Conservation (phyloP, 768 basidiomycete species). For the Daedaleopsis nitida region DNA sequence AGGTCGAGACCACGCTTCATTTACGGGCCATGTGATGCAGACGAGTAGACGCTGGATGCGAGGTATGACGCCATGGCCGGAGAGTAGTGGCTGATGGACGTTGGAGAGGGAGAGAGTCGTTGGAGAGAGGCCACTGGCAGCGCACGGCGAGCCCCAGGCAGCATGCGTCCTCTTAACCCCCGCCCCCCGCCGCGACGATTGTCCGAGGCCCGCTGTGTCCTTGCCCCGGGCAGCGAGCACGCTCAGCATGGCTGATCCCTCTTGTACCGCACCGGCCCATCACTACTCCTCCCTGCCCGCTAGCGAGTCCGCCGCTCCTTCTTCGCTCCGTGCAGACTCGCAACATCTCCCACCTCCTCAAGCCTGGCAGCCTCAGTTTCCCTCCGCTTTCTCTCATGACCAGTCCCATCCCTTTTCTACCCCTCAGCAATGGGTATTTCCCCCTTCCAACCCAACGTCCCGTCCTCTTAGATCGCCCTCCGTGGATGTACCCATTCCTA, state of each 20-base stretch:
- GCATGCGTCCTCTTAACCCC: too few species aligned
- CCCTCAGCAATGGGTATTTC: neutral
- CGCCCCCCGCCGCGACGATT: too few species aligned
- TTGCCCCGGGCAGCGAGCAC: too few species aligned
- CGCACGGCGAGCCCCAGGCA: too few species aligned
- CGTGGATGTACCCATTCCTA: conserved; percentile 4
- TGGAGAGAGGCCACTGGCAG: too few species aligned
- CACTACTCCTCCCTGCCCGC: neutral
- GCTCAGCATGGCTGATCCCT: neutral
- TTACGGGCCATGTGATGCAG: too few species aligned
- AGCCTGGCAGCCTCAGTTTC: neutral
- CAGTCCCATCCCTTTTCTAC: conserved; percentile 10
- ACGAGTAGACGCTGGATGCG: too few species aligned
- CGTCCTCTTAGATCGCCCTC: conserved; percentile 5
- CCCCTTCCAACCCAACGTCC: neutral
- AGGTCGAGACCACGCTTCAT: too few species aligned
- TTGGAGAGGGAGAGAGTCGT: too few species aligned
- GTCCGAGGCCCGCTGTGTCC: too few species aligned
- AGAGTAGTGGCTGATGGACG: too few species aligned
- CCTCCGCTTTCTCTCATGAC: conserved; percentile 13
- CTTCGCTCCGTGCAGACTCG: neutral
- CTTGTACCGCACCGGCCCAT: neutral
- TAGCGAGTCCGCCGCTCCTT: conserved; percentile 3
- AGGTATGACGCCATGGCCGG: too few species aligned
- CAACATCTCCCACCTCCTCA: neutral